These are phyloP conservation scores for Paraphoma sp. DNA, from an alignment of 2,329 filamentous ascomycete species.

Conservation along the genomic window DNA sequence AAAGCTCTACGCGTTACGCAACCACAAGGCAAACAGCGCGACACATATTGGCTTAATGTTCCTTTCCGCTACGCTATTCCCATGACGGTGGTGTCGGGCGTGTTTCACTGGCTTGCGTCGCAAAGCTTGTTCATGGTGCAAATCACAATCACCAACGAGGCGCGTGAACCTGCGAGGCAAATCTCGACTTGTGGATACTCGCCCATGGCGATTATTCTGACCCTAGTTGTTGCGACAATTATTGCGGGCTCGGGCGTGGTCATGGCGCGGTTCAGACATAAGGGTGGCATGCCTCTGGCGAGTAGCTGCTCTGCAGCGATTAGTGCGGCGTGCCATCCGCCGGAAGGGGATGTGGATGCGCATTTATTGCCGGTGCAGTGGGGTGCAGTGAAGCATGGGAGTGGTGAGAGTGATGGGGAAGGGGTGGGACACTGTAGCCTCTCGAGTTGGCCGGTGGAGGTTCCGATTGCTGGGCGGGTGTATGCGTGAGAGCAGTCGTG, in stretches of 20 bases:
- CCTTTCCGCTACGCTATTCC: conserved; percentile 50
- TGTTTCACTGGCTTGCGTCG: conserved; percentile 54
- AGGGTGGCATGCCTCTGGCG: conserved; percentile 35
- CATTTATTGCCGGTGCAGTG: conserved; percentile 31
- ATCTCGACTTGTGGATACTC: conserved; percentile 18
- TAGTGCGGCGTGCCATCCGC: conserved; percentile 41
- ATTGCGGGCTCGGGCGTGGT: conserved; percentile 16
- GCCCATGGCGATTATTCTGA: conserved; percentile 16
- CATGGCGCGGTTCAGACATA: conserved; percentile 18
- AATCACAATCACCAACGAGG: conserved; percentile 17
- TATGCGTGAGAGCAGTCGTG: too few species aligned
- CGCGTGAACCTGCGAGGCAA: background rate
- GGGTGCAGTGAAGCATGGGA: conserved; percentile 25
- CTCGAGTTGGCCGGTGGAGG: conserved; percentile 21
- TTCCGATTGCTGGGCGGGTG: conserved; percentile 12
- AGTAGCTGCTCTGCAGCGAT: conserved; percentile 39
- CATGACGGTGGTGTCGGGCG: conserved; percentile 35
- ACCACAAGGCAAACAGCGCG: conserved; percentile 45
- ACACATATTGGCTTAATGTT: conserved; percentile 52
- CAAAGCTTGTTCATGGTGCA: conserved; percentile 52
- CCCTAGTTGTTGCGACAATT: conserved; percentile 7
- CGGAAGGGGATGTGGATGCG: conserved; percentile 15
- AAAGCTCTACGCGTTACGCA: conserved; percentile 49
- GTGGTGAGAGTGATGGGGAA: background rate
- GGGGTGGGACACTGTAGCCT: conserved; percentile 25